Conservation (phyloP, 2,329 filamentous ascomycete genomes). For the Aotearoamyces nothofagi region DNA sequence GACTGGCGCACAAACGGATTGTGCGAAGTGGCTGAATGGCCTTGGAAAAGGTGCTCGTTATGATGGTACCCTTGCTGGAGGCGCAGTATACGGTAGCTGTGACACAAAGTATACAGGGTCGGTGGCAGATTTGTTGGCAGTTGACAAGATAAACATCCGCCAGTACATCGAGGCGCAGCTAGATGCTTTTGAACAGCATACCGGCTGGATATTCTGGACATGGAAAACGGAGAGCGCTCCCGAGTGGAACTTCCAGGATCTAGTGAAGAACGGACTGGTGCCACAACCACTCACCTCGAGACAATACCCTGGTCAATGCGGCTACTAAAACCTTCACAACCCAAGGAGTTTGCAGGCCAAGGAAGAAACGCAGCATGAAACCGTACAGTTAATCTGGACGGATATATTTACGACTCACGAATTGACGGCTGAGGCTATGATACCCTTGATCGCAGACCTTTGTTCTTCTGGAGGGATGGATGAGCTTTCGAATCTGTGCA, state of each 20-base stretch:
- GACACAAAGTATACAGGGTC: constrained; percentile 31
- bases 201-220: constrained; percentile 26
- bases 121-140: constrained; percentile 20
- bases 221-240: constrained; percentile 26
- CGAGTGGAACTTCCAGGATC: constrained; percentile 25
- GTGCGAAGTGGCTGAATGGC: constrained; percentile 34
- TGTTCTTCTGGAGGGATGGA: no score
- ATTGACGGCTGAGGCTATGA: no score
- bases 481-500: no score
- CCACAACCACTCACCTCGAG: constrained; percentile 21
- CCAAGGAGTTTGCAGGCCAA: no score
- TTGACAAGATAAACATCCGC: constrained; percentile 20
- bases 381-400: no score
- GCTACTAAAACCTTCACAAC: no score
- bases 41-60: constrained; percentile 42
- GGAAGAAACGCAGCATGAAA: no score
- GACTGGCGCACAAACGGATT: constrained; percentile 26
- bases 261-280: constrained; percentile 23
- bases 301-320: constrained; percentile 17
- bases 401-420: no score
- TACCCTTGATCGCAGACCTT: no score
- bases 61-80: constrained; percentile 22
- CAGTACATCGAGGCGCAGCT: constrained; percentile 28
- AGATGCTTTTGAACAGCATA: constrained; percentile 24
- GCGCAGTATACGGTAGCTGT: constrained; percentile 19